Base-by-base conservation (phyloP, 257 asterid genomes). In the Anisodus tanguticus region DNA sequence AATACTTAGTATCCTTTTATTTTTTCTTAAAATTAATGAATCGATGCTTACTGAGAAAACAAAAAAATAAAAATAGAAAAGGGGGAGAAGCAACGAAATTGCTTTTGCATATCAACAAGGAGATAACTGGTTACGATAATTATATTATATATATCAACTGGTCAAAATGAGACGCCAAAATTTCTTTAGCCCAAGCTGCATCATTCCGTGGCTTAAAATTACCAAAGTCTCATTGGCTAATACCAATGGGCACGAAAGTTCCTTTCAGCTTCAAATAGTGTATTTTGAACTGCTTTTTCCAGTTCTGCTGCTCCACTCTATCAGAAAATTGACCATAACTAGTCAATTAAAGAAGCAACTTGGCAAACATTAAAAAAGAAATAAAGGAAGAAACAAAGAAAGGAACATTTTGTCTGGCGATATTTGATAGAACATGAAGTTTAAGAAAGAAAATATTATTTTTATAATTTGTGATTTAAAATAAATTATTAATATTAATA, bases 181-280 rank as follows among this genome's bases (percentile, higher is more conserved):
- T 69, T 69, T 39, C 1, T 69, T 41, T 26, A 39, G 54, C 4
- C 7, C 53, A 68, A 39, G 13, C 39, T 15, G 13, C 26, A 68
- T 67, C 5, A 35, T 39, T 68, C 9, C 37, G 13, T 3, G 77
- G 6, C 53, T 39, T 37, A 15, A 17, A 68, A 15, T 67, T 37
- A 67, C 8, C n/a, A 11, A 22, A 35, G 19, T 31, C 4, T 66
- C 15, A 53, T 53, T 53, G 57, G 57, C 57, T 49, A 49, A 4
- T 66, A 15, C 26, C 12, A 7, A 39, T 41, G 6, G 35, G 54
- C 4, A 6, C 59, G 85, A 80, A 82, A 51, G 63, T 87, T 91
- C 88, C 81, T 87, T 88, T 90, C 95, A 3, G 54, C 89, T 74
- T 91, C 91, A 69, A 57, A 68, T 58, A 91, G 76, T 4, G 87